Evolutionary conservation across 202 grass and related monocot species (phyloP).

Genomic region (Elaeis oleifera): DNA sequence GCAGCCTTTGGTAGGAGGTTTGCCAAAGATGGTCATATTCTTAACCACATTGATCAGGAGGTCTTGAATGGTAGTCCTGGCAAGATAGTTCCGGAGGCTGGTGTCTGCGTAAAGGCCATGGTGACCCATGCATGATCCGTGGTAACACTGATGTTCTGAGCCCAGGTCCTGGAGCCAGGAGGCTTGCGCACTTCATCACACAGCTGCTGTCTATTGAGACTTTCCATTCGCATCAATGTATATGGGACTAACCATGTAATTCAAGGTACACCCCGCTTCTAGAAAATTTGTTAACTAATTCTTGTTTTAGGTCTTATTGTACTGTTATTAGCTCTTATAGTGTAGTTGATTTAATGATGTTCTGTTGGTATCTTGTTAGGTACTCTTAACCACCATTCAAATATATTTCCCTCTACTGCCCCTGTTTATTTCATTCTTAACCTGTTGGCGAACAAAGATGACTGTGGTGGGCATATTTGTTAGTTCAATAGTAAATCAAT

Average conservation of each 20-base stretch:
- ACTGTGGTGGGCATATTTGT: too few relatives aligned
- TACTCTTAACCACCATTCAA: too few relatives aligned
- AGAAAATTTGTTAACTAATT: not conserved
- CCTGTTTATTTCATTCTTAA: too few relatives aligned
- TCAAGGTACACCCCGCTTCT: conserved; percentile 3
- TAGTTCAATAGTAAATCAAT: too few relatives aligned
- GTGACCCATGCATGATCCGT: conserved; percentile 48
- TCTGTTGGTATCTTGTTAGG: too few relatives aligned
- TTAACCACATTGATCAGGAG: conserved; percentile 60
- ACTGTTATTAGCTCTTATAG: too few relatives aligned
- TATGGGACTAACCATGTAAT: conserved; percentile 49
- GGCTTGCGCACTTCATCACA: conserved; percentile 49
- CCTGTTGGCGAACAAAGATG: too few relatives aligned
- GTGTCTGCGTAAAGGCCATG: conserved; percentile 61
- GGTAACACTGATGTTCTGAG: conserved; percentile 66
- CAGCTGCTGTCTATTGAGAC: conserved; percentile 37
- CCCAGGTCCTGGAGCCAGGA: conserved; percentile 54
- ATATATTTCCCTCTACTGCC: too few relatives aligned
- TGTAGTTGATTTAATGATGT: too few relatives aligned
- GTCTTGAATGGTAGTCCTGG: conserved; percentile 36
- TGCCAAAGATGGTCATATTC: conserved; percentile 48
- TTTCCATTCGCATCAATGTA: conserved; percentile 65
- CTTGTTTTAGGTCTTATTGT: too few relatives aligned
- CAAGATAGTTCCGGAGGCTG: conserved; percentile 69
- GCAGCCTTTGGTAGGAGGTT: conserved; percentile 56